A percentile compares a stretch with the other conserved stretches of the same genome.
Conservation (phyloP, 352 stramenopile species). For the Plasmopara muralis region DNA sequence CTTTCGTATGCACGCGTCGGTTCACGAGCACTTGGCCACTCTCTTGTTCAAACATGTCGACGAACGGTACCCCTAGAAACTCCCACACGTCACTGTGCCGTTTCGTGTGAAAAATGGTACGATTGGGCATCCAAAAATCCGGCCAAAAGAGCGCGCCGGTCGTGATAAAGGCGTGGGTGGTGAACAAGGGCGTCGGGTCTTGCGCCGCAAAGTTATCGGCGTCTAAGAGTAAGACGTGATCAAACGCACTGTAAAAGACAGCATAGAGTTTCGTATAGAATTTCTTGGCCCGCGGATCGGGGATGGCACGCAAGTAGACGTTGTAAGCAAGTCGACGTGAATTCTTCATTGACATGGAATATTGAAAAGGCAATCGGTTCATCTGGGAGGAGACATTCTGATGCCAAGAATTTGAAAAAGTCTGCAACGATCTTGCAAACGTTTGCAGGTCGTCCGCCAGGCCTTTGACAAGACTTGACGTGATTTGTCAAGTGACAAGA, state of each 20-base stretch:
- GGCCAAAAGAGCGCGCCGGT: conserved; percentile 78
- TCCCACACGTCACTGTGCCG: conserved; percentile 59
- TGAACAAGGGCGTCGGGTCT: conserved; percentile 61
- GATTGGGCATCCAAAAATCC: conserved; percentile 63
- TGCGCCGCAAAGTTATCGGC: conserved; percentile 54
- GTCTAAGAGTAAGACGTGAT: conserved; percentile 49
- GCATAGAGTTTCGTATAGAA: conserved; percentile 57
- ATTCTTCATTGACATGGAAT: too few relatives aligned
- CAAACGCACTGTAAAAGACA: conserved; percentile 47
- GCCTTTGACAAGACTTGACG: too few relatives aligned
- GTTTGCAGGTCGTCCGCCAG: too few relatives aligned
- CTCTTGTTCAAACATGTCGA: conserved; percentile 77
- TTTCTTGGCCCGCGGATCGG: conserved; percentile 29
- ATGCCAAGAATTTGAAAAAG: too few relatives aligned
- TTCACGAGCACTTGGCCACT: conserved; percentile 74
- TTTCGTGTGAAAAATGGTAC: conserved; percentile 79
- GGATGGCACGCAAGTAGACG: conserved; percentile 41
- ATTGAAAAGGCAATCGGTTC: too few relatives aligned
- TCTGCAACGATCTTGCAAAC: too few relatives aligned
- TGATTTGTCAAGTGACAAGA: too few relatives aligned
- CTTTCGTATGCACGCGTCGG: conserved; percentile 35
- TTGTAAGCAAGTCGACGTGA: conserved; percentile 24
- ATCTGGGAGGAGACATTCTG: too few relatives aligned
- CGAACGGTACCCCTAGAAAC: conserved; percentile 50
- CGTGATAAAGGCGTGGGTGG: conserved; percentile 38